Percentiles rank a stretch among this genome's conserved stretches.
These are phyloP conservation scores for Elsinoe arachidis DNA, from an alignment of 2,329 filamentous ascomycete species.

Conservation along the genomic window DNA sequence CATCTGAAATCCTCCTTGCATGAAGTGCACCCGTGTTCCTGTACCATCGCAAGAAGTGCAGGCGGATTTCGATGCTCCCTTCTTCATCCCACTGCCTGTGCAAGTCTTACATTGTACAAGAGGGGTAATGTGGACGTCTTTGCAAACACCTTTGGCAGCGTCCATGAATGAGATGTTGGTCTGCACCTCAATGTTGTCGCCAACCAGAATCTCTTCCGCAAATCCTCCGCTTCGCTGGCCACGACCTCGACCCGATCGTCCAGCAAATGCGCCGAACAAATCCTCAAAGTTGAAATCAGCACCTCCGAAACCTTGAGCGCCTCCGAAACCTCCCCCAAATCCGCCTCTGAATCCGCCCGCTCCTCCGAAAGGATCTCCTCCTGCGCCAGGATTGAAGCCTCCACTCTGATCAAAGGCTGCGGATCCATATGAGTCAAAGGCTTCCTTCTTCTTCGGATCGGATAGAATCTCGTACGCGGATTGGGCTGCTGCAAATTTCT, in stretches of 20 bases:
- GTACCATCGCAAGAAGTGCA: constrained; percentile 81
- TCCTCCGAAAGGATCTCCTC: constrained; percentile 55
- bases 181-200: constrained; percentile 92
- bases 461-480: constrained; percentile 88
- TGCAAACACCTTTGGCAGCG: constrained; percentile 80
- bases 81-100: constrained; percentile 72
- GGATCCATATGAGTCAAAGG: constrained; percentile 83
- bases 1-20: constrained; percentile 94
- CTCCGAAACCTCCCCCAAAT: constrained; percentile 37
- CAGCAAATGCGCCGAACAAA: constrained; percentile 79
- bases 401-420: constrained; percentile 59
- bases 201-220: constrained; percentile 74
- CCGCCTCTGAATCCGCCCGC: constrained; percentile 39
- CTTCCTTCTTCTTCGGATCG: constrained; percentile 84
- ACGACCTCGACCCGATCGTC: constrained; percentile 45
- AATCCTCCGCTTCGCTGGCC: constrained; percentile 50
- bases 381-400: constrained; percentile 63
- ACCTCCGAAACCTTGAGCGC: constrained; percentile 46
- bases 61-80: constrained; percentile 60
- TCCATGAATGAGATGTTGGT: constrained; percentile 92
- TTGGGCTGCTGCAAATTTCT: constrained; percentile 89
- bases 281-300: constrained; percentile 93
- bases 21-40: constrained; percentile 76
- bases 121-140: constrained; percentile 81
- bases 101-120: constrained; percentile 76